phyloP scores from a whole-genome alignment of 495 filamentous ascomycete genomes.

The Podospora tetraspora region DNA sequence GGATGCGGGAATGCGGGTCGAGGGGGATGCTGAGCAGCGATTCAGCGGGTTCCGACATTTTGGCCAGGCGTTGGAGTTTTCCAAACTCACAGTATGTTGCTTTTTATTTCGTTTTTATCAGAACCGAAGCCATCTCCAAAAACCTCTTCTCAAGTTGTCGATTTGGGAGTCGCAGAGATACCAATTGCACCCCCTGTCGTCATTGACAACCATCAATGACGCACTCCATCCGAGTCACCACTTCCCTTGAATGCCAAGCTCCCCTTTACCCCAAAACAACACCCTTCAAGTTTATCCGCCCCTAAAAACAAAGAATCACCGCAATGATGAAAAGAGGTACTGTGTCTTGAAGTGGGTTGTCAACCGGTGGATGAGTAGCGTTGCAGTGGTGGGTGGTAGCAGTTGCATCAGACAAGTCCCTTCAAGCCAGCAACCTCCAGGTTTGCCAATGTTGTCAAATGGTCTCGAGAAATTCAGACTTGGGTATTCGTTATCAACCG shows the following conservation, averaged over 20 bases:
- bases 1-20: constrained; percentile 22
- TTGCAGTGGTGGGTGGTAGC: too few species aligned
- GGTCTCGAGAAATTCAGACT: background rate
- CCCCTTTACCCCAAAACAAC: background rate
- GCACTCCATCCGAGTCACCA: background rate
- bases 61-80: background rate
- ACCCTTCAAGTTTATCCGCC: too few species aligned
- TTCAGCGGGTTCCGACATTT: background rate
- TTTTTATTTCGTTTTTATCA: background rate
- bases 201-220: background rate
- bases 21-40: constrained; percentile 10
- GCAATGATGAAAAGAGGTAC: too few species aligned
- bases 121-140: background rate
- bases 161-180: background rate
- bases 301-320: too few species aligned
- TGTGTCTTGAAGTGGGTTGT: too few species aligned
- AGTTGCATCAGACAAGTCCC: too few species aligned
- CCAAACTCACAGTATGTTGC: background rate
- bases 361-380: too few species aligned
- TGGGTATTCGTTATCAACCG: background rate
- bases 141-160: background rate
- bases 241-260: background rate
- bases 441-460: too few species aligned
- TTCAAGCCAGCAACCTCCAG: too few species aligned
- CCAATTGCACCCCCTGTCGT: background rate